Percentiles rank a stretch among this genome's conserved stretches.
Evolutionary conservation across 2,329 filamentous ascomycete genomes (phyloP).

Genomic region (Xylaria polymorpha): DNA sequence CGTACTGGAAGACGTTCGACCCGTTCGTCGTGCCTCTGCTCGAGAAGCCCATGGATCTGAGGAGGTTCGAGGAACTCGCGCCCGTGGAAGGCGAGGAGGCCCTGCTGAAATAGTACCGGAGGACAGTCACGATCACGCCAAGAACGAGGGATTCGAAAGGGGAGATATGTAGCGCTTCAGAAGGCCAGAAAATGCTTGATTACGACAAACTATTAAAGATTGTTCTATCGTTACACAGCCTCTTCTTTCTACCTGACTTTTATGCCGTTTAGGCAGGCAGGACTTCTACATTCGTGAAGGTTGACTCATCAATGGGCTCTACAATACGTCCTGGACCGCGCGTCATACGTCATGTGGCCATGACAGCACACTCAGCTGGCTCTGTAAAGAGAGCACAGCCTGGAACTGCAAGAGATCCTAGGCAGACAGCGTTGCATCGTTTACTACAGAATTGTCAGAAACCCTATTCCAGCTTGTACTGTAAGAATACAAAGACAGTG

Average conservation of each 20-base stretch:
- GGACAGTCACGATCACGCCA: background rate
- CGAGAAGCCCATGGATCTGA: slow-evolving; percentile 75
- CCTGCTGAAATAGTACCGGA: slow-evolving; percentile 38
- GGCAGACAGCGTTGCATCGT: slow-evolving; percentile 2
- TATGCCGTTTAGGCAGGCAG: background rate
- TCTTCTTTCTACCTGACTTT: background rate
- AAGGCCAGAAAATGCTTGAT: background rate
- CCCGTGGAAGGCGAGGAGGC: slow-evolving; percentile 51
- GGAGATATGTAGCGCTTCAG: background rate
- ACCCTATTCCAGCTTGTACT: background rate
- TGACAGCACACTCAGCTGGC: background rate
- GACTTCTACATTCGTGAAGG: background rate
- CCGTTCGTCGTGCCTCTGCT: slow-evolving; percentile 77
- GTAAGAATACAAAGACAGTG: too few species aligned
- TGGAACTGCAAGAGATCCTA: background rate
- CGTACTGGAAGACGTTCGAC: slow-evolving; percentile 82
- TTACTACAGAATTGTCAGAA: background rate
- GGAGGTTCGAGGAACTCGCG: slow-evolving; percentile 73
- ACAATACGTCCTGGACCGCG: slow-evolving; percentile 3
- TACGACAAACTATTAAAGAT: background rate
- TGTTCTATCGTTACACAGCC: background rate
- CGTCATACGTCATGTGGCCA: background rate
- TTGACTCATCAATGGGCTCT: background rate
- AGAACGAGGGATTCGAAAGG: background rate
- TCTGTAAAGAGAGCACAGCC: background rate